phyloP scores from a whole-genome alignment of 352 stramenopile genomes.

The Phytophthora melonis region DNA sequence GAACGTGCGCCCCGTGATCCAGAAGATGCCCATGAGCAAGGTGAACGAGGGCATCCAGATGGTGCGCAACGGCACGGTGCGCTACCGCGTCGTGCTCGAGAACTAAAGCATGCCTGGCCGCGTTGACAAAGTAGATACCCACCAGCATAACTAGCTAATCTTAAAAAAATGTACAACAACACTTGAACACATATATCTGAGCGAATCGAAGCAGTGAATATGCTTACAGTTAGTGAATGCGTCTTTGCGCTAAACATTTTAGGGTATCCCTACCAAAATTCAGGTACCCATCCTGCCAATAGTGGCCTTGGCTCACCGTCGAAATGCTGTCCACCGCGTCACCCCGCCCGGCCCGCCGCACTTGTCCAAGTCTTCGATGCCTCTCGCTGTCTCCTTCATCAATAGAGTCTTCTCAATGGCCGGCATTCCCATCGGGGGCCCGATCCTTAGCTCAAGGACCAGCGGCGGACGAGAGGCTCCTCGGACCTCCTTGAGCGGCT shows the following conservation, averaged over 20 bases:
- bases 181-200: neutral
- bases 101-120: conserved; percentile 11
- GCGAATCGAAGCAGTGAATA: neutral
- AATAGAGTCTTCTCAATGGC: neutral
- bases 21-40: conserved; percentile 63
- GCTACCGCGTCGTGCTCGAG: conserved; percentile 50
- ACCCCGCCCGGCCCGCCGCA: neutral
- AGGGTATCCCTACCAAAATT: too few relatives aligned
- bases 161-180: conserved; percentile 9
- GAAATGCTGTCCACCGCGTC: too few relatives aligned
- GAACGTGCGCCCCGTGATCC: conserved; percentile 44
- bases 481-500: neutral
- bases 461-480: neutral
- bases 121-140: neutral
- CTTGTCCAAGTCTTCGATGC: neutral
- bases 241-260: too few relatives aligned
- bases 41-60: conserved; percentile 60
- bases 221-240: too few relatives aligned
- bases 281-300: conserved; percentile 52
- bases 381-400: neutral
- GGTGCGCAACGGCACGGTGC: conserved; percentile 48
- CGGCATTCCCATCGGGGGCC: neutral
- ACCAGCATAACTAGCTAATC: neutral
- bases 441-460: neutral
- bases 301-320: too few relatives aligned